Evolutionary conservation across 108 stramenopile genomes (phyloP), one percentile per base, ranked within the genome.

Genomic region (Cyclotella sp.): DNA sequence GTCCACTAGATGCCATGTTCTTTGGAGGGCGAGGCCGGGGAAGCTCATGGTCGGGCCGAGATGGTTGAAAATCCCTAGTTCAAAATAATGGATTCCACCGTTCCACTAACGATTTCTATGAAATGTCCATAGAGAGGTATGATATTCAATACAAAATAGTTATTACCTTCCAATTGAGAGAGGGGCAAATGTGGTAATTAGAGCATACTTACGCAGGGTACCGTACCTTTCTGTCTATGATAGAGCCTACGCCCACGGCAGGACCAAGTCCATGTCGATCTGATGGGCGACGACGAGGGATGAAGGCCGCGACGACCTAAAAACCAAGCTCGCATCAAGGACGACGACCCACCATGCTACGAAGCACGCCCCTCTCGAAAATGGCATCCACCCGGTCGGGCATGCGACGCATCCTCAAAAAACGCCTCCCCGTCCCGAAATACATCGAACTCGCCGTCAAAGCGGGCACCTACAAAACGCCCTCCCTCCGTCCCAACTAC

Each of bases 1-100:
- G 75, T 97, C 95, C 18, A 96, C 85, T 51, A 97, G 83, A 77
- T 97, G 96, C 96, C 96, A 97, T 60, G 90, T 84, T 53, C 91
- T 84, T 71, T 94, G 96, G 40, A 95, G 63, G 42, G 85, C 85
- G 69, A 81, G 66, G 30, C 92, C 93, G 44, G 86, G 90, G 82
- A 96, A 96, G 46, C 90, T 88, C 92, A 96, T 93, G 44, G 40
- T 41, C 1, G 30, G 0, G 6, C 6, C 34, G 49, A 51, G 49
- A 8, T 51, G 49, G 8, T 51, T 3, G 49, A 51, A 7, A 34
- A 34, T 6, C 34, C 34, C 34, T 2, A 34, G n/a, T n/a, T n/a
- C n/a, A n/a, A n/a, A n/a, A n/a, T n/a, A n/a, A n/a, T n/a, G n/a
- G n/a, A n/a, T n/a, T n/a, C n/a, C n/a, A n/a, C n/a, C n/a, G n/a